Percentiles rank a stretch among this genome's conserved stretches.
phyloP scores from a whole-genome alignment of 345 rosid genomes.

The Populus euphratica region DNA sequence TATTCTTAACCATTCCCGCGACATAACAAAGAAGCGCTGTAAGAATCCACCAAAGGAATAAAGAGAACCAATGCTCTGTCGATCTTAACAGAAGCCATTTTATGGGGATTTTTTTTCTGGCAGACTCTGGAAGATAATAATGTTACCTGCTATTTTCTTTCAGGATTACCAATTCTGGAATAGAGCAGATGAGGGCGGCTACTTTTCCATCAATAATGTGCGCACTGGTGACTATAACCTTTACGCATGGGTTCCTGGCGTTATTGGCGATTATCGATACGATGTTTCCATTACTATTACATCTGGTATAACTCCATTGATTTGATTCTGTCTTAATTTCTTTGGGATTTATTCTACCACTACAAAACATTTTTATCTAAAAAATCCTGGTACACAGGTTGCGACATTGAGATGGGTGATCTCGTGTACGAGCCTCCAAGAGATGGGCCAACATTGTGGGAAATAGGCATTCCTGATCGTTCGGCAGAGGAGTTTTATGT shows the following conservation, averaged over 20 bases:
- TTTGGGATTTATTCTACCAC: background rate
- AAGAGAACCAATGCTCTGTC: background rate
- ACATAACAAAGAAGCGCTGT: background rate
- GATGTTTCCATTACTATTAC: constrained; percentile 10
- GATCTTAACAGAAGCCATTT: background rate
- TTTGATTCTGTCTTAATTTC: background rate
- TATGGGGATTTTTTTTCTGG: background rate
- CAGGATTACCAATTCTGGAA: constrained; percentile 26
- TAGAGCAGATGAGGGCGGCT: constrained; percentile 18
- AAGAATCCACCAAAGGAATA: background rate
- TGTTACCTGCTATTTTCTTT: background rate
- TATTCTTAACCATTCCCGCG: no score
- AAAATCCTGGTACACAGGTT: constrained; percentile 5
- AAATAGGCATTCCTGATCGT: constrained; percentile 31
- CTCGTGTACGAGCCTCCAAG: constrained; percentile 28
- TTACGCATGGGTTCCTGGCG: constrained; percentile 29
- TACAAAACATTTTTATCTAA: background rate
- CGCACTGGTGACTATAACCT: constrained; percentile 19
- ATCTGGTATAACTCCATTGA: background rate
- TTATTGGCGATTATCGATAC: constrained; percentile 22
- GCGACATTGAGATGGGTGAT: constrained; percentile 14
- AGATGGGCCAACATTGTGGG: constrained; percentile 32
- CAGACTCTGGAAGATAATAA: background rate
- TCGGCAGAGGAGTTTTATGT: constrained; percentile 25
- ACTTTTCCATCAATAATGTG: constrained; percentile 14